Evolutionary conservation across 1,284 basidiomycete species (phyloP).

Genomic region (Microbotryomycetes sp.): DNA sequence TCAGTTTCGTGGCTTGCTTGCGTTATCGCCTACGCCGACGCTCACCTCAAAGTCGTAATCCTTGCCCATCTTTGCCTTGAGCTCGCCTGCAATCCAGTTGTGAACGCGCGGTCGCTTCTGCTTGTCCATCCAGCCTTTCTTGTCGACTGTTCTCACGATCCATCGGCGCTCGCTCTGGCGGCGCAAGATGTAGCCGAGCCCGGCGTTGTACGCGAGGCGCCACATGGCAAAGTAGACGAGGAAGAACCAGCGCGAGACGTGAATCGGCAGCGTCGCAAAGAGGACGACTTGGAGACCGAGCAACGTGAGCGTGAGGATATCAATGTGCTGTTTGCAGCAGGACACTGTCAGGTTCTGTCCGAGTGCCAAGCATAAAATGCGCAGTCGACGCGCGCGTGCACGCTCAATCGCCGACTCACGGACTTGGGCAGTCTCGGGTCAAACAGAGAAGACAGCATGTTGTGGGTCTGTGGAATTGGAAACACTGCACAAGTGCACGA

Average conservation of each 20-base stretch:
- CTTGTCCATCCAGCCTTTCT: conserved; percentile 79
- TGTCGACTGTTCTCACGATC: conserved; percentile 75
- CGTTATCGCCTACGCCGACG: not conserved
- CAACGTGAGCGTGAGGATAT: conserved; percentile 72
- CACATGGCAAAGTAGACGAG: conserved; percentile 85
- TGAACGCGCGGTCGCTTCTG: conserved; percentile 48
- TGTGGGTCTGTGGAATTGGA: conserved; percentile 87
- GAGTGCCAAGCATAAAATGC: not conserved
- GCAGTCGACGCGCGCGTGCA: not conserved
- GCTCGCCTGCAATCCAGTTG: conserved; percentile 75
- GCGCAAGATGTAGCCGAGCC: conserved; percentile 86
- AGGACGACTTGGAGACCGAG: conserved; percentile 69
- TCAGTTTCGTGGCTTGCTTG: not conserved
- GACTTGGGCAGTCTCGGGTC: conserved; percentile 84
- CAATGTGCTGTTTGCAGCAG: conserved; percentile 64
- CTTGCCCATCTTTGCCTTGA: conserved; percentile 86
- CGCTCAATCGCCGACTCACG: not conserved
- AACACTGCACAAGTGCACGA: conserved; percentile 56
- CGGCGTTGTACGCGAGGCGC: conserved; percentile 84
- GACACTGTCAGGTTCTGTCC: too few relatives aligned
- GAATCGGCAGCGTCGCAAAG: conserved; percentile 56
- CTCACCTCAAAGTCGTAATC: conserved; percentile 85
- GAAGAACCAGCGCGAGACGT: conserved; percentile 59
- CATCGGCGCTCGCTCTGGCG: conserved; percentile 89
- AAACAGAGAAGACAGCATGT: conserved; percentile 84